phyloP scores from a whole-genome alignment of 2,329 filamentous ascomycete species.

The Apiospora koreana region DNA sequence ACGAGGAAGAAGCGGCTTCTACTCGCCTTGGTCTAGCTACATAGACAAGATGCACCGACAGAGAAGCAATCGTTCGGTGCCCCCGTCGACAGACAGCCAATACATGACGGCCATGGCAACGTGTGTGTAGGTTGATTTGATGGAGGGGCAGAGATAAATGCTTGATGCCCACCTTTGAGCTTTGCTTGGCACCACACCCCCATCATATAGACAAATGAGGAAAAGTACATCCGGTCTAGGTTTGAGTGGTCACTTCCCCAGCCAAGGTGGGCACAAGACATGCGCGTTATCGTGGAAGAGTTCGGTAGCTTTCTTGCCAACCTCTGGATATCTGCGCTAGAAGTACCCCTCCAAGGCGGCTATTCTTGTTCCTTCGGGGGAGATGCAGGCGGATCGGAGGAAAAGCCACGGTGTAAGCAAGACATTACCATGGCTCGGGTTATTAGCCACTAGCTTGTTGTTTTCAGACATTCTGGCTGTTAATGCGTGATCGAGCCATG shows the following conservation, averaged over 20 bases:
- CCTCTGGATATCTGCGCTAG: background rate
- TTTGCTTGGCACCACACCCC: background rate
- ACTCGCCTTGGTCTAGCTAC: background rate
- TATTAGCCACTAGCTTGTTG: too few relatives aligned
- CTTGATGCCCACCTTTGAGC: background rate
- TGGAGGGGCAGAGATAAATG: slow-evolving; percentile 7
- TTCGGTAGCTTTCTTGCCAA: background rate
- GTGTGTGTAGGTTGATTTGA: slow-evolving; percentile 12
- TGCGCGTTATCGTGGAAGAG: too few relatives aligned
- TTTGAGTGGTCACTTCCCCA: background rate
- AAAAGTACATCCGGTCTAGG: background rate
- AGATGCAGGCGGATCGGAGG: too few relatives aligned
- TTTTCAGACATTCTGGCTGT: too few relatives aligned
- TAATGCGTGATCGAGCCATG: too few relatives aligned
- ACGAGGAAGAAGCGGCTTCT: too few relatives aligned
- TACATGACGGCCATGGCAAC: background rate
- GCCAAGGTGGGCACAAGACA: too few relatives aligned
- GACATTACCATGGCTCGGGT: too few relatives aligned
- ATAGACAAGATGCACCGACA: background rate
- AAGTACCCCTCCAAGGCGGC: background rate
- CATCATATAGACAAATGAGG: background rate
- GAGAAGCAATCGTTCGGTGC: background rate
- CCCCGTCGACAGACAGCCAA: background rate
- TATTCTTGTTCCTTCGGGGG: too few relatives aligned
- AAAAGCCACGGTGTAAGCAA: too few relatives aligned